Evolutionary conservation across 306 rosid species (phyloP).

Genomic region (Glycyrrhiza uralensis): DNA sequence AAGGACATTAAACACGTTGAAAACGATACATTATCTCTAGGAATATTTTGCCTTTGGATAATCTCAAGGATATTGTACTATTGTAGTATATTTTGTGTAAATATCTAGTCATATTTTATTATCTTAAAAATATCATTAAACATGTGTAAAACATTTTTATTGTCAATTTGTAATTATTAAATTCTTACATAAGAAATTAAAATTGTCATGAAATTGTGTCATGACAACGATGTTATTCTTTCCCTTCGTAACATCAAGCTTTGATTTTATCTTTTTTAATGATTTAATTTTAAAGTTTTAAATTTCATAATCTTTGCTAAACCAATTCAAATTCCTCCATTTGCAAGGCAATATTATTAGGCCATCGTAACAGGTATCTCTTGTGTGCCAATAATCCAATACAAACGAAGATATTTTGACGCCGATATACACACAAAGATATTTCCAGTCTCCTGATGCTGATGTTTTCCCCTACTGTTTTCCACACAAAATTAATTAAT

Average conservation of each 20-base stretch:
- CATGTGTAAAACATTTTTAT: too few relatives aligned
- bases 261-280: not conserved
- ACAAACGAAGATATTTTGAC: not conserved
- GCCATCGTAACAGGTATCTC: not conserved
- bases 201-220: too few relatives aligned
- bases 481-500: not conserved
- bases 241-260: not conserved
- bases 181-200: too few relatives aligned
- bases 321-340: not conserved
- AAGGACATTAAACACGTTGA: too few relatives aligned
- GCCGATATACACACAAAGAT: not conserved
- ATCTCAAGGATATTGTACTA: too few relatives aligned
- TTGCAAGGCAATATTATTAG: too few relatives aligned
- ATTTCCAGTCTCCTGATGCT: not conserved
- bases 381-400: not conserved
- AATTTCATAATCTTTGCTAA: not conserved
- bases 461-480: not conserved
- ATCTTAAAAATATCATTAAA: too few relatives aligned
- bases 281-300: not conserved
- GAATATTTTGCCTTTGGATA: too few relatives aligned
- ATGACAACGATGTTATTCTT: not conserved
- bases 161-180: too few relatives aligned
- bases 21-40: too few relatives aligned
- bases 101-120: too few relatives aligned
- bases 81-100: too few relatives aligned